Base-by-base conservation (phyloP, 495 filamentous ascomycete genomes). In the Apodospora peruviana region DNA sequence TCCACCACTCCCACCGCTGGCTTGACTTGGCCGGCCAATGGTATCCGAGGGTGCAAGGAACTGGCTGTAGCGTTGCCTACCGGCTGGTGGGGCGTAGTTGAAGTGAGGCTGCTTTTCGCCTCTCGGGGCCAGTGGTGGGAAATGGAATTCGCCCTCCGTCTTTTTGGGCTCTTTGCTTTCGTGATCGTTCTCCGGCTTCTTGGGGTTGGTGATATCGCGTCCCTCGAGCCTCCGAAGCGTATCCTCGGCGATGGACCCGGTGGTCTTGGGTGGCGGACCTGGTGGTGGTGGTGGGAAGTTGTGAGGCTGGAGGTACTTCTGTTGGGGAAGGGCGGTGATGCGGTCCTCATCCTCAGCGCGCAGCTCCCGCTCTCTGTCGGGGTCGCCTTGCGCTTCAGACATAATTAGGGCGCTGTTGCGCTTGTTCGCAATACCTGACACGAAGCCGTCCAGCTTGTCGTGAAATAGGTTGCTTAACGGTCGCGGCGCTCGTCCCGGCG, bases 321-420 rank as follows among this genome's bases (percentile, higher is more conserved):
- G 71, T 47, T 74, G 69, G 12, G 90, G 90, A n/a, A 95, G 79
- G 18, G 86, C 83, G 23, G 87, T 84, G 55, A 95, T 84, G 40
- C 80, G 79, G 59, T 95, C 90, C 69, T 93, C 84, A 58, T 93
- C 86, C 64, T 94, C 90, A n/a, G 78, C 76, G 41, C 87, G 82
- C 12, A 95, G 74, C 59, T 93, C 84, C 53, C 81, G 78, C 65
- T 93, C 89, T 29, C 80, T 74, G 40, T 90, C 86, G 2, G 73
- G 66, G 58, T 95, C 85, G n/a, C 88, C 88, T 35, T 75, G 79
- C 3, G 90, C 88, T 70, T 89, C 88, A 42, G 86, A 82, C 53
- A 80, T 77, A 55, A 95, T 93, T 19, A 88, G 69, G 8, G 87
- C 85, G 20, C 84, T 88, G 68, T 86, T 85, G 36, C 90, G 81